Percentiles rank a stretch among this genome's conserved stretches.
Evolutionary conservation across 179 eudicot genomes (phyloP).

Genomic region (Beta macrorhiza): DNA sequence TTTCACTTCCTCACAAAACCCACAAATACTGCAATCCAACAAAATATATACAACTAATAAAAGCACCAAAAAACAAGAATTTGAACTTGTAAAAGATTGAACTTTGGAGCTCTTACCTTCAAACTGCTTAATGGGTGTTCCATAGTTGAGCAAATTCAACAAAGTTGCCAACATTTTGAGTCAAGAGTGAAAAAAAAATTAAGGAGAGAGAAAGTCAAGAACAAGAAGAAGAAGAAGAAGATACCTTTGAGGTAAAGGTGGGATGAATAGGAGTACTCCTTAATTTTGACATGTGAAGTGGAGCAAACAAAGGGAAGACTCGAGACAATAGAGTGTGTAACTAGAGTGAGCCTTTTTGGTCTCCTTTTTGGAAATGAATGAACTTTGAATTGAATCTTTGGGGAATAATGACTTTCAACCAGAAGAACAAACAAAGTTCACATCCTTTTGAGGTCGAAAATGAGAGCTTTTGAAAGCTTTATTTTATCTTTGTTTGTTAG

Average conservation of each 20-base stretch:
- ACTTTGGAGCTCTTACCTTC: conserved; percentile 42
- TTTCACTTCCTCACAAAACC: conserved; percentile 37
- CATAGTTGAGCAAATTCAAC: conserved; percentile 25
- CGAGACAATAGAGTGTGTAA: neutral
- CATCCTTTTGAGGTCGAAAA: conserved; percentile 24
- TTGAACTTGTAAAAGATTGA: conserved; percentile 17
- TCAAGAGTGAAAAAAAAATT: conserved; percentile 4
- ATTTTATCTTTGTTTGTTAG: neutral
- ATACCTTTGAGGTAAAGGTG: neutral
- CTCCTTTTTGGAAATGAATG: neutral
- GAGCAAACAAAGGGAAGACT: neutral
- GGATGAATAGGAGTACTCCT: too few relatives aligned
- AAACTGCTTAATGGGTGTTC: conserved; percentile 21
- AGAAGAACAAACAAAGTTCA: conserved; percentile 27
- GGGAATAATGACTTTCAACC: conserved; percentile 19
- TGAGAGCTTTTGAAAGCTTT: neutral
- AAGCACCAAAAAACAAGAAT: conserved; percentile 12
- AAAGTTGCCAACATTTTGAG: conserved; percentile 23
- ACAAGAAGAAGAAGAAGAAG: neutral
- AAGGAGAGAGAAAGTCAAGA: neutral
- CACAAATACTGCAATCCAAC: conserved; percentile 39
- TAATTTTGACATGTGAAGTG: neutral
- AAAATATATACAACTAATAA: conserved; percentile 22
- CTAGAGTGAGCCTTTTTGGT: neutral
- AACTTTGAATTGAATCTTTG: neutral